phyloP scores from a whole-genome alignment of 176 grass and related monocot species.

The Oryza meyeriana region DNA sequence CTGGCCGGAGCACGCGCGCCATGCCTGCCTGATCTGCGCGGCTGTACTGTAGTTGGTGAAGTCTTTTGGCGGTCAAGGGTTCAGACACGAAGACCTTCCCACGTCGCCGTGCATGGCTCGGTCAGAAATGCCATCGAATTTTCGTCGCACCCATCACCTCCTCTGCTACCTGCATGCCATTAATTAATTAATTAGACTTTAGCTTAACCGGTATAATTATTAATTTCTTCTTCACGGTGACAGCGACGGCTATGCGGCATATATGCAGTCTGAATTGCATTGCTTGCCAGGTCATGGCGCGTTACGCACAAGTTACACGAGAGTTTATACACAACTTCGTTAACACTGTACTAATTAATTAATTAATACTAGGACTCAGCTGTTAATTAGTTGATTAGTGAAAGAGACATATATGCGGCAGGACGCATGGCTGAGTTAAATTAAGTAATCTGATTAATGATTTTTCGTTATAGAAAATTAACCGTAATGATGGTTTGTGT shows the following conservation, averaged over 20 bases:
- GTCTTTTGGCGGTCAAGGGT: conserved; percentile 39
- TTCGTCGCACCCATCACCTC: conserved; percentile 23
- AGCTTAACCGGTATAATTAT: neutral
- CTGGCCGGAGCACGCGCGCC: no score
- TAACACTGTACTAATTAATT: no score
- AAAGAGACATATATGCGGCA: neutral
- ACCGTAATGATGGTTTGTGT: neutral
- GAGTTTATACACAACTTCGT: neutral
- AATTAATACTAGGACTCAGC: neutral
- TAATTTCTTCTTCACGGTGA: conserved; percentile 2
- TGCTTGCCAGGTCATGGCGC: conserved; percentile 16
- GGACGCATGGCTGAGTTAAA: no score
- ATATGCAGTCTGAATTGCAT: neutral
- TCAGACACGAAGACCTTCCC: conserved; percentile 45
- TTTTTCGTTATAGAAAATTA: no score
- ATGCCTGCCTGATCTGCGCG: no score
- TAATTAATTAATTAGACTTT: neutral
- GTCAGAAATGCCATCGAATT: conserved; percentile 23
- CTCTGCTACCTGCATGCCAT: no score
- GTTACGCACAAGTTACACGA: neutral
- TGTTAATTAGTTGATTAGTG: neutral
- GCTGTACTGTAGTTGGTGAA: neutral
- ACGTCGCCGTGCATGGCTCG: conserved; percentile 18
- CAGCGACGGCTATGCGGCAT: neutral
- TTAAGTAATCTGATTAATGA: no score